These are phyloP conservation scores for Abrus precatorius DNA, from an alignment of 306 rosid species.

Conservation along the genomic window DNA sequence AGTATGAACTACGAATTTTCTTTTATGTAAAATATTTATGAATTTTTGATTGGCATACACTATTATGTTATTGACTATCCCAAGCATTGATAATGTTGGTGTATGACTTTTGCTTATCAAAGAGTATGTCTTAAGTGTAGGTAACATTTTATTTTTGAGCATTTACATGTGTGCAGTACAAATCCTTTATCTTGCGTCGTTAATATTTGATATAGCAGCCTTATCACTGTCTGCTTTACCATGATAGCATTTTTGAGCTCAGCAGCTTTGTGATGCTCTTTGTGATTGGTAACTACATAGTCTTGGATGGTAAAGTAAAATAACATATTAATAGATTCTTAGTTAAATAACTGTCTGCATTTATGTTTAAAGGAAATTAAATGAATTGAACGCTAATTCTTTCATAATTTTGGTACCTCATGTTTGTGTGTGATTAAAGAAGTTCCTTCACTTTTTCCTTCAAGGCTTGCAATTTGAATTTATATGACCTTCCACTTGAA, in stretches of 20 bases:
- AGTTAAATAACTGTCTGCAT: background rate
- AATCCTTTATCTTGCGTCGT: background rate
- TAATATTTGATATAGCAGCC: background rate
- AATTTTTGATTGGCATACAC: slow-evolving; percentile 2
- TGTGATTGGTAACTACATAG: background rate
- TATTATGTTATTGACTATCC: background rate
- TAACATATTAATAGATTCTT: background rate
- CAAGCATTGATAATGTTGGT: background rate
- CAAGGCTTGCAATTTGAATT: background rate
- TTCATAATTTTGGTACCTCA: background rate
- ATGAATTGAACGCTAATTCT: background rate
- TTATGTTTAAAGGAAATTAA: background rate
- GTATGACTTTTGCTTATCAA: background rate
- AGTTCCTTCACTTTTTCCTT: background rate
- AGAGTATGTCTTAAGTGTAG: background rate
- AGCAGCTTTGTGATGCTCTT: background rate
- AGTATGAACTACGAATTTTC: background rate
- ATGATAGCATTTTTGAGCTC: background rate
- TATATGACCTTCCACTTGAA: background rate
- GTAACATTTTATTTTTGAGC: background rate
- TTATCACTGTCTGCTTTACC: background rate
- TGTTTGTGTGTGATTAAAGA: background rate
- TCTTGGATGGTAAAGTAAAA: background rate
- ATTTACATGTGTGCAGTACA: background rate
- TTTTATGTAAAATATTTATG: background rate